phyloP scores from a whole-genome alignment of 139 green algal genomes.

The Limnomonas spitsbergensis region DNA sequence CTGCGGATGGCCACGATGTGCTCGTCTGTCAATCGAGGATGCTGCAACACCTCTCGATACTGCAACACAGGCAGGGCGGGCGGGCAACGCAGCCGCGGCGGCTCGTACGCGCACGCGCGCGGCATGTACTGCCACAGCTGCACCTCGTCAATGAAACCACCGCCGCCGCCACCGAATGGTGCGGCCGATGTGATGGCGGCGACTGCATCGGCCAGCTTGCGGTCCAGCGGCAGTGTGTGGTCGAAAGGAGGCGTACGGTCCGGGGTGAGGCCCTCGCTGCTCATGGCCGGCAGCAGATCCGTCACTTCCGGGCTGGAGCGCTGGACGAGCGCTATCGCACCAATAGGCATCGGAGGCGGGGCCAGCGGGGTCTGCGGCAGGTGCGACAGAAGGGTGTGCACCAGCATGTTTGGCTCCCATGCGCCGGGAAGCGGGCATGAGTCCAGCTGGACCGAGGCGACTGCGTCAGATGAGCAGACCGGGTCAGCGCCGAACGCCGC shows the following conservation, averaged over 20 bases:
- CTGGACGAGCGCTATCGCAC: constrained; percentile 25
- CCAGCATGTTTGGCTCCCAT: constrained; percentile 27
- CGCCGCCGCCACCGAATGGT: background rate
- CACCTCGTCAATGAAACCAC: background rate
- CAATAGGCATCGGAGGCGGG: constrained; percentile 29
- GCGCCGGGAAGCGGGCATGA: background rate
- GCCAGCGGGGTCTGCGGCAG: background rate
- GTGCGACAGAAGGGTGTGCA: constrained; percentile 37
- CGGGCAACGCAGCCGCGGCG: background rate
- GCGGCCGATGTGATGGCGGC: background rate
- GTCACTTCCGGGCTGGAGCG: constrained; percentile 19
- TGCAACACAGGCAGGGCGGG: constrained; percentile 31
- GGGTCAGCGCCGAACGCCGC: background rate
- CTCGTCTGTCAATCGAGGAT: background rate
- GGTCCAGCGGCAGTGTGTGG: constrained; percentile 17
- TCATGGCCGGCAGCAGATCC: constrained; percentile 33
- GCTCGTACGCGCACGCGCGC: constrained; percentile 33
- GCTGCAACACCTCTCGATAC: constrained; percentile 38
- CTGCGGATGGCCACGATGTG: background rate
- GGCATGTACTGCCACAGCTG: constrained; percentile 23
- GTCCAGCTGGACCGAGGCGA: background rate
- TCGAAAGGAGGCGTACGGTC: constrained; percentile 29
- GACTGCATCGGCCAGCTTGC: background rate
- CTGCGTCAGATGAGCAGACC: too few relatives aligned
- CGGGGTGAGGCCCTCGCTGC: constrained; percentile 9